Evolutionary conservation across 176 grass and related monocot species (phyloP).

Genomic region (Triticum aestivum): DNA sequence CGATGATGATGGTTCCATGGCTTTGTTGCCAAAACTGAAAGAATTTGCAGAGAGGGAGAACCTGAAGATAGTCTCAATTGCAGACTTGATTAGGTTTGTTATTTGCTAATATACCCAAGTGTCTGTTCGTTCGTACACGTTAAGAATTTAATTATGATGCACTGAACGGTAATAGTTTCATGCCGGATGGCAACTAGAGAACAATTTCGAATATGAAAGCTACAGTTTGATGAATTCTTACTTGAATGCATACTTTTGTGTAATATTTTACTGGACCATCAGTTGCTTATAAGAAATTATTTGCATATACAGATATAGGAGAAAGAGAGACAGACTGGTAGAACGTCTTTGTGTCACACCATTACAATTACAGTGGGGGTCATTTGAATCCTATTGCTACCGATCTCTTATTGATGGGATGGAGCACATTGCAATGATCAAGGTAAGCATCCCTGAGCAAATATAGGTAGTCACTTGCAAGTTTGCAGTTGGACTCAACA

Average conservation of each 20-base stretch:
- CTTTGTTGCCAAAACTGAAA: slow-evolving; percentile 75
- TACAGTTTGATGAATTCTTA: slow-evolving; percentile 26
- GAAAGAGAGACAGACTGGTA: slow-evolving; percentile 95
- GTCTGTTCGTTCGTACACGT: neutral
- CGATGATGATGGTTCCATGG: slow-evolving; percentile 91
- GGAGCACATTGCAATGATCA: slow-evolving; percentile 99
- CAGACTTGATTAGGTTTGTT: slow-evolving; percentile 80
- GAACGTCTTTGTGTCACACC: slow-evolving; percentile 79
- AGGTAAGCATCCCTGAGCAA: slow-evolving; percentile 48
- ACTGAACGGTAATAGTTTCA: neutral
- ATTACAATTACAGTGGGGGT: slow-evolving; percentile 78
- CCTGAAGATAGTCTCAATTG: slow-evolving; percentile 90
- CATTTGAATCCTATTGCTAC: slow-evolving; percentile 71
- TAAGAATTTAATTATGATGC: slow-evolving; percentile 6
- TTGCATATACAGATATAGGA: slow-evolving; percentile 70
- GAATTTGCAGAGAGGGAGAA: slow-evolving; percentile 83
- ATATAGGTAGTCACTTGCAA: slow-evolving; percentile 3
- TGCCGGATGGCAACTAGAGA: neutral
- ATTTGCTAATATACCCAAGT: slow-evolving; percentile 21
- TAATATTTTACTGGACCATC: neutral
- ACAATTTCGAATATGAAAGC: neutral
- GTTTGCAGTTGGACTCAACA: neutral
- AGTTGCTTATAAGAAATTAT: neutral
- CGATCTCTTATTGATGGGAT: slow-evolving; percentile 90
- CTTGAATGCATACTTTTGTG: slow-evolving; percentile 9